phyloP scores from a whole-genome alignment of 129 eudicot genomes.

The Rutidosis leptorrhynchoides region DNA sequence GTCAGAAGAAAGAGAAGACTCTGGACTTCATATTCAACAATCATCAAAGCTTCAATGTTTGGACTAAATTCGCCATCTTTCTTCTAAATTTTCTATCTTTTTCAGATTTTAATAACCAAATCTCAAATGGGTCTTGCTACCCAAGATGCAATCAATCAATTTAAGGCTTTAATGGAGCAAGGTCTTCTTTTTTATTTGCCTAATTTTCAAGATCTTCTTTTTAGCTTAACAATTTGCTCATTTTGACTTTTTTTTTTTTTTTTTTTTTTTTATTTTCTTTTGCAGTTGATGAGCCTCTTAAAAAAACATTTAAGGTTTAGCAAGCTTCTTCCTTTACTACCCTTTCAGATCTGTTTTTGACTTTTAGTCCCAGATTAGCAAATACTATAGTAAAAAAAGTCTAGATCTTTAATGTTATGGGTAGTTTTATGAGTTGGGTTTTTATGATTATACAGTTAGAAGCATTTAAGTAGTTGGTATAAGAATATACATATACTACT shows the following conservation, averaged over 20 bases:
- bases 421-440: constrained; percentile 6
- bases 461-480: constrained; percentile 3
- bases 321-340: constrained; percentile 21
- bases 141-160: constrained; percentile 54
- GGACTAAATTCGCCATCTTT: constrained; percentile 20
- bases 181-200: constrained; percentile 35
- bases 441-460: constrained; percentile 17
- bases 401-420: constrained; percentile 25
- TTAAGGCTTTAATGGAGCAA: constrained; percentile 66
- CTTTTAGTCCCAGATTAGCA: neutral
- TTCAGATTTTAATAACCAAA: constrained; percentile 14
- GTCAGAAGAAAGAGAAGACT: constrained; percentile 31
- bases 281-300: constrained; percentile 77
- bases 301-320: constrained; percentile 62
- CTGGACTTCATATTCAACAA: constrained; percentile 25
- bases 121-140: constrained; percentile 55
- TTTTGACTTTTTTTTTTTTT: constrained; percentile 14
- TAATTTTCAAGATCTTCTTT: constrained; percentile 1
- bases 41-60: constrained; percentile 28
- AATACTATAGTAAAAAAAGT: neutral
- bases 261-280: constrained; percentile 10
- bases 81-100: constrained; percentile 6
- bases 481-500: neutral
- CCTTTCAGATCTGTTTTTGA: constrained; percentile 32
- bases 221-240: constrained; percentile 15